Conservation (phyloP, 768 basidiomycete species). For the Lenzites betulinus region DNA sequence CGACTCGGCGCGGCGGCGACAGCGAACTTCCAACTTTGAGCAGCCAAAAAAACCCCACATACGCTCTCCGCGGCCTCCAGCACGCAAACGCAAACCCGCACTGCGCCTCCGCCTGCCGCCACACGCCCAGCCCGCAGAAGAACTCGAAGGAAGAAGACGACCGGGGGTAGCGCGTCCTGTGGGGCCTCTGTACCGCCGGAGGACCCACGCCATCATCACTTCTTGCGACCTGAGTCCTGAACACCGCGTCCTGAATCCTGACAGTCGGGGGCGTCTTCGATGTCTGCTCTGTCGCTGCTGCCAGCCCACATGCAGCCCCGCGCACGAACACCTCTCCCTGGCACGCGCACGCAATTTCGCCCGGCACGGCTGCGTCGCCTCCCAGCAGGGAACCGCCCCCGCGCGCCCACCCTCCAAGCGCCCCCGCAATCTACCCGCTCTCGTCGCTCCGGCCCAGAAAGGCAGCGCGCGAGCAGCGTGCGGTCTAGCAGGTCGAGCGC, state of each 20-base stretch:
- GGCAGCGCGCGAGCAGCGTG: not conserved
- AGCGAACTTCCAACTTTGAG: not conserved
- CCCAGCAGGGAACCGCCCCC: not conserved
- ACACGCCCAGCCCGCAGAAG: not conserved
- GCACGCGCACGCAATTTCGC: no score
- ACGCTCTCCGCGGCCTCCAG: no score
- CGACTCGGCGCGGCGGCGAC: not conserved
- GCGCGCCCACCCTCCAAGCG: not conserved
- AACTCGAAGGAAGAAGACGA: no score
- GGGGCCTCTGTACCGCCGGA: not conserved
- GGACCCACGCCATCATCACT: not conserved
- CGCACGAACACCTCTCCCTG: no score
- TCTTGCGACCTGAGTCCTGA: no score
- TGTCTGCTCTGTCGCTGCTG: not conserved
- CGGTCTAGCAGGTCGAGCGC: not conserved
- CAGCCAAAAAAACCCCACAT: no score
- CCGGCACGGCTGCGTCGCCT: not conserved
- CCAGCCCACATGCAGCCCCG: not conserved
- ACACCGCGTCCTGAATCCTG: no score
- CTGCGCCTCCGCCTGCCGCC: no score
- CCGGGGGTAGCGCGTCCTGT: not conserved
- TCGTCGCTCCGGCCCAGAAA: not conserved
- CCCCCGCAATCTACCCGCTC: slow-evolving; percentile 8
- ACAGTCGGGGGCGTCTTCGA: not conserved
- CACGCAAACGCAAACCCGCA: not conserved